Conservation (phyloP, 495 filamentous ascomycete species). For the Tuber melanosporum region DNA sequence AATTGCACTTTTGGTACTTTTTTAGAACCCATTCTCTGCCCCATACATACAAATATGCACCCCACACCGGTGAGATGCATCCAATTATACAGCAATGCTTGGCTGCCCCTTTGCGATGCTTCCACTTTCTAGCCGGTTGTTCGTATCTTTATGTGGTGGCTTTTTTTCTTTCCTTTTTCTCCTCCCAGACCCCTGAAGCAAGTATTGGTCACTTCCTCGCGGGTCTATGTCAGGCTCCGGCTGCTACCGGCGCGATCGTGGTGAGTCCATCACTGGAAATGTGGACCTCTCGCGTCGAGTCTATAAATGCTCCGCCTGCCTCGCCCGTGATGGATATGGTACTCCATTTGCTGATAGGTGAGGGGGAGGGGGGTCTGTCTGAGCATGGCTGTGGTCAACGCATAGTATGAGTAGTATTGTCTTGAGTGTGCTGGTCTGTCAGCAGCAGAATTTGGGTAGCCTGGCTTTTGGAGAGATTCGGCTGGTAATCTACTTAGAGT, state of each 20-base stretch:
- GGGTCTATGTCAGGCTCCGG: neutral
- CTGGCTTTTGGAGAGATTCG: neutral
- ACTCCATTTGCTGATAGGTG: neutral
- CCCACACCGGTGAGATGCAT: neutral
- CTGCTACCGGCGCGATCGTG: neutral
- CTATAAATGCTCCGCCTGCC: neutral
- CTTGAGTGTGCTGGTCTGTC: neutral
- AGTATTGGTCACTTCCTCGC: neutral
- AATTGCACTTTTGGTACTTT: too few species aligned
- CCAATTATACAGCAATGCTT: neutral
- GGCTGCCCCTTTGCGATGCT: neutral
- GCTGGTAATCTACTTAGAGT: neutral
- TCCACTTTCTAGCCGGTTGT: neutral
- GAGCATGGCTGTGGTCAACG: neutral
- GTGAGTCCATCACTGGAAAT: neutral
- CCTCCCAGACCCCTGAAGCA: neutral
- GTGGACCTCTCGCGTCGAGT: neutral
- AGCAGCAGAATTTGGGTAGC: neutral
- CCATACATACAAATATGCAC: neutral
- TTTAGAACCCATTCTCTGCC: neutral
- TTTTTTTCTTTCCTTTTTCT: neutral
- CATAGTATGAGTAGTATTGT: too few species aligned
- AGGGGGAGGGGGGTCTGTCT: neutral
- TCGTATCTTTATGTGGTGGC: neutral
- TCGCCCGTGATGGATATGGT: neutral